A percentile compares a stretch with the other conserved stretches of the same genome.
Evolutionary conservation across 2,329 filamentous ascomycete species (phyloP).

Genomic region (Teratosphaeriaceae sp.): DNA sequence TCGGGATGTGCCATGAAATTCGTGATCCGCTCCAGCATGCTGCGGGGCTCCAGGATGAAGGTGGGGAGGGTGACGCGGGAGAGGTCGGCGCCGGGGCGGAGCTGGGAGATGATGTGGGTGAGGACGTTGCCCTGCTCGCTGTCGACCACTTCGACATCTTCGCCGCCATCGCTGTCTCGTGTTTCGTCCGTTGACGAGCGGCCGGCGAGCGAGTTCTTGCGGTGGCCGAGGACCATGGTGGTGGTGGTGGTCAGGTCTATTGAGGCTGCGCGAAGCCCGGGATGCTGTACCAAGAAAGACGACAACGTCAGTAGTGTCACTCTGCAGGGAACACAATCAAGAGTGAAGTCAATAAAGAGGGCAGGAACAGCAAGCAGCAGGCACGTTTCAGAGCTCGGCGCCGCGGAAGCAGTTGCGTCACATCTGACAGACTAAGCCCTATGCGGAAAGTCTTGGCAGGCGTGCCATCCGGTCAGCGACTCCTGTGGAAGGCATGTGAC

Average conservation of each 20-base stretch:
- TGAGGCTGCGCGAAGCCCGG: too few relatives aligned
- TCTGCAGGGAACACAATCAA: too few relatives aligned
- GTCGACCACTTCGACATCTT: slow-evolving; percentile 69
- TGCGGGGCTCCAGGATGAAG: slow-evolving; percentile 94
- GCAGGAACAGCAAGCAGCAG: too few relatives aligned
- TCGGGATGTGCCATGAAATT: slow-evolving; percentile 99
- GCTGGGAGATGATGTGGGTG: slow-evolving; percentile 92
- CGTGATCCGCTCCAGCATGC: slow-evolving; percentile 97
- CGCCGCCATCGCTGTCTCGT: slow-evolving; percentile 34
- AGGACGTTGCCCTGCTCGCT: slow-evolving; percentile 95
- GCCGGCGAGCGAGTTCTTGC: slow-evolving; percentile 38
- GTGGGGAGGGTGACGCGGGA: slow-evolving; percentile 92
- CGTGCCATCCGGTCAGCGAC: too few relatives aligned
- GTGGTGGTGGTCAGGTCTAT: background rate
- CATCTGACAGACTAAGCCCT: too few relatives aligned
- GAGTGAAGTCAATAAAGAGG: too few relatives aligned
- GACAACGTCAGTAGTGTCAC: too few relatives aligned
- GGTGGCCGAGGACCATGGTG: slow-evolving; percentile 43
- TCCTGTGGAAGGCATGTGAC: too few relatives aligned
- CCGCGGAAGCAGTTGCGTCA: too few relatives aligned
- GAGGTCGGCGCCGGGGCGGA: slow-evolving; percentile 89
- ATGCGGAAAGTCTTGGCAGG: too few relatives aligned
- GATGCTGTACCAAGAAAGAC: too few relatives aligned
- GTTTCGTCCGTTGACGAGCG: slow-evolving; percentile 38
- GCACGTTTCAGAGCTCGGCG: background rate